Evolutionary conservation across 495 filamentous ascomycete species (phyloP).

Genomic region (Penicillium coffeae): DNA sequence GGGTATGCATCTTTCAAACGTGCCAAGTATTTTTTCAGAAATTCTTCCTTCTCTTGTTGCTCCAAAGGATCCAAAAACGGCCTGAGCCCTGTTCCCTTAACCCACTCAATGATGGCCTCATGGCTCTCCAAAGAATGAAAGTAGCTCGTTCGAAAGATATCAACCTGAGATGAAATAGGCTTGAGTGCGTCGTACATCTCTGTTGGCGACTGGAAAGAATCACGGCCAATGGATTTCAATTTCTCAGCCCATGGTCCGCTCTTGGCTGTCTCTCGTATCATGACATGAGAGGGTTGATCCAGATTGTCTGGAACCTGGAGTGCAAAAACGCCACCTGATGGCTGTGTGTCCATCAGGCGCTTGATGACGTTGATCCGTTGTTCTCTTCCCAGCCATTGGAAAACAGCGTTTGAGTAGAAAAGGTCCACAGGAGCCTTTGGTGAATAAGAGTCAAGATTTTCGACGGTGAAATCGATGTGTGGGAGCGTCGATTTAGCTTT

Average conservation of each 20-base stretch:
- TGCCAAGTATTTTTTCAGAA: conserved; percentile 39
- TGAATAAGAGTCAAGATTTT: conserved; percentile 35
- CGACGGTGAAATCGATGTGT: conserved; percentile 30
- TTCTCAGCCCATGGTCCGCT: conserved; percentile 35
- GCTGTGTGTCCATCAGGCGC: conserved; percentile 34
- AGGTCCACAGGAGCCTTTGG: conserved; percentile 36
- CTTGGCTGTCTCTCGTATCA: conserved; percentile 44
- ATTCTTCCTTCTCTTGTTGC: conserved; percentile 29
- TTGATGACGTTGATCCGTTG: conserved; percentile 41
- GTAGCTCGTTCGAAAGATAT: conserved; percentile 52
- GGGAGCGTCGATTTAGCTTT: conserved; percentile 37
- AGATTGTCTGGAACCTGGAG: conserved; percentile 54
- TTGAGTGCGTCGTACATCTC: conserved; percentile 45
- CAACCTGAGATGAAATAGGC: conserved; percentile 35
- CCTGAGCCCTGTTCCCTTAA: conserved; percentile 50
- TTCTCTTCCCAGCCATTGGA: conserved; percentile 49
- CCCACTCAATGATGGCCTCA: conserved; percentile 53
- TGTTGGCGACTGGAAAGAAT: conserved; percentile 40
- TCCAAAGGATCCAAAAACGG: conserved; percentile 46
- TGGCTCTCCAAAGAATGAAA: conserved; percentile 46
- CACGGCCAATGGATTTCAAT: conserved; percentile 36
- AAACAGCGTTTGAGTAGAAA: conserved; percentile 52
- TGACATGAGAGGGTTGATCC: conserved; percentile 41
- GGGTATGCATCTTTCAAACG: conserved; percentile 36
- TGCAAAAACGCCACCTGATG: conserved; percentile 45